Evolutionary conservation across 306 rosid genomes (phyloP).

Genomic region (Cicer yamashitae): DNA sequence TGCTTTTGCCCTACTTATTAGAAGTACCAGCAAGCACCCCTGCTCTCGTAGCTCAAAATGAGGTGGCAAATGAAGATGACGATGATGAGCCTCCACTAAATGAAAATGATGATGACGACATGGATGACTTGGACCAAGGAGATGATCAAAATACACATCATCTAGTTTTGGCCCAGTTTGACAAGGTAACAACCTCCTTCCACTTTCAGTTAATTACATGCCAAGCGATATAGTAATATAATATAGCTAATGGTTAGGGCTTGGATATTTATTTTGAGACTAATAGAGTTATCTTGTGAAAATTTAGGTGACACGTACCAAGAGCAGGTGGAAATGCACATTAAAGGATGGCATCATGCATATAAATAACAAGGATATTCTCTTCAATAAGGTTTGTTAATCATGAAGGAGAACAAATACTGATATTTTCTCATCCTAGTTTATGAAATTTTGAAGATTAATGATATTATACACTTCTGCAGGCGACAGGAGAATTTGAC

Average conservation of each 20-base stretch:
- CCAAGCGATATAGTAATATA: constrained; percentile 5
- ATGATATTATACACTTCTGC: constrained; percentile 45
- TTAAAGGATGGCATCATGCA: constrained; percentile 98
- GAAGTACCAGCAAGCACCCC: constrained; percentile 88
- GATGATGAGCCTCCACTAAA: constrained; percentile 94
- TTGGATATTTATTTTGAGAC: constrained; percentile 38
- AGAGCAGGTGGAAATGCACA: constrained; percentile 98
- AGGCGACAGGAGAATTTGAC: constrained; percentile 98
- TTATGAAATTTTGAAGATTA: constrained; percentile 34
- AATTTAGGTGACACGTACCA: constrained; percentile 91
- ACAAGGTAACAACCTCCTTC: constrained; percentile 63
- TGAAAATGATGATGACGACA: constrained; percentile 93
- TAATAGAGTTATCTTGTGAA: constrained; percentile 24
- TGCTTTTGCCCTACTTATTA: constrained; percentile 41
- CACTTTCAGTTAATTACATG: constrained; percentile 54
- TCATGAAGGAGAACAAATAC: constrained; percentile 27
- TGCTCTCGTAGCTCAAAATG: constrained; percentile 68
- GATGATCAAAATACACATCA: constrained; percentile 85
- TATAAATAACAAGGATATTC: constrained; percentile 91
- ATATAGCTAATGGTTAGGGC: not conserved
- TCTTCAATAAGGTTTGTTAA: constrained; percentile 83
- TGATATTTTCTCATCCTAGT: constrained; percentile 23
- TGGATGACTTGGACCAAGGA: constrained; percentile 89
- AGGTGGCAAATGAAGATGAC: constrained; percentile 70
- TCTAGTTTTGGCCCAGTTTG: constrained; percentile 98